phyloP scores from a whole-genome alignment of 2,329 filamentous ascomycete genomes.

The Diaporthe australafricana region DNA sequence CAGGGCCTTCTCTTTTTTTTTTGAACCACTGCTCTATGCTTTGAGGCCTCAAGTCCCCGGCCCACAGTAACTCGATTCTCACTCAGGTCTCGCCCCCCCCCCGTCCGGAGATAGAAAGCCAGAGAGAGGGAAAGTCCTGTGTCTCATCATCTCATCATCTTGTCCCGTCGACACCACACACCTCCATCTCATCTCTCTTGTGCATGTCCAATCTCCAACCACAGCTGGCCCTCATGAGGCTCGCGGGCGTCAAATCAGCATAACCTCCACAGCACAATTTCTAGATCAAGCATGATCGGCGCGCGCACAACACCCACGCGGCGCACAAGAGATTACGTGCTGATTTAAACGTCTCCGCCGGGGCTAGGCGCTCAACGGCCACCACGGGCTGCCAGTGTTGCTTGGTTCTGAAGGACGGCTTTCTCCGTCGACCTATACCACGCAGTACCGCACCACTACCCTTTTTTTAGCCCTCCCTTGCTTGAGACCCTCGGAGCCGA shows the following conservation, averaged over 20 bases:
- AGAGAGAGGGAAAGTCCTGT: too few relatives aligned
- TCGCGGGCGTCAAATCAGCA: slow-evolving; percentile 21
- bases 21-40: too few relatives aligned
- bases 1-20: not conserved
- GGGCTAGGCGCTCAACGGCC: slow-evolving; percentile 27
- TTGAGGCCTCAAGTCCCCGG: slow-evolving; percentile 14
- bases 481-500: slow-evolving; percentile 29
- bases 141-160: slow-evolving; percentile 4
- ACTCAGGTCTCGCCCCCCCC: not conserved
- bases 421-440: slow-evolving; percentile 20
- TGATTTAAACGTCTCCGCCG: slow-evolving; percentile 34
- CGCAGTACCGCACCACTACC: slow-evolving; percentile 1
- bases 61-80: not conserved
- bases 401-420: not conserved
- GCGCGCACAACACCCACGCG: slow-evolving; percentile 25
- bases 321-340: slow-evolving; percentile 33
- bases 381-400: not conserved
- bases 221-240: not conserved
- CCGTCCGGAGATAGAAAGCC: not conserved
- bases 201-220: slow-evolving; percentile 28
- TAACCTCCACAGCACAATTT: slow-evolving; percentile 36
- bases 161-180: slow-evolving; percentile 3
- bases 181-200: slow-evolving; percentile 25
- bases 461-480: slow-evolving; percentile 27
- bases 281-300: slow-evolving; percentile 34